Conservation (phyloP, 2,329 filamentous ascomycete genomes). For the Delphinella strobiligena region DNA sequence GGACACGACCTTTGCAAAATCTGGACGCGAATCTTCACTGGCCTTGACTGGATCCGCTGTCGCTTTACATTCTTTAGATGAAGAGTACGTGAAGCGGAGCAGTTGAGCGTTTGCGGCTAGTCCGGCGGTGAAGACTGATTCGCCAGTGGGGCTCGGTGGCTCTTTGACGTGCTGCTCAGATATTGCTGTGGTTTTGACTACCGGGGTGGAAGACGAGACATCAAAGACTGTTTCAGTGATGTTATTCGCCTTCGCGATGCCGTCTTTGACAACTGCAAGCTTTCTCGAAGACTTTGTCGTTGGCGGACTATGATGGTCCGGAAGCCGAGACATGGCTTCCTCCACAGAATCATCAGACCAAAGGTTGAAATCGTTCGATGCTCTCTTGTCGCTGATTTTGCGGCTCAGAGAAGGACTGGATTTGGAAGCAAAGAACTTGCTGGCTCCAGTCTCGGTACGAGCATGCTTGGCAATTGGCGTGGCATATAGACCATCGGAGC, state of each 20-base stretch:
- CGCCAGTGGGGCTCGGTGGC: no score
- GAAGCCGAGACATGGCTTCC: constrained; percentile 27
- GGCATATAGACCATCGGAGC: constrained; percentile 26
- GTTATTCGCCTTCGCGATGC: no score
- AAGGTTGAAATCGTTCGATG: constrained; percentile 28
- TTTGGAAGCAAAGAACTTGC: constrained; percentile 31
- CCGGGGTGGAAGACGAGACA: no score
- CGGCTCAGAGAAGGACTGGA: constrained; percentile 28
- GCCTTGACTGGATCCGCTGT: no score
- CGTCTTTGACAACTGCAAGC: constrained; percentile 8
- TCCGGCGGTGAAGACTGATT: constrained; percentile 9
- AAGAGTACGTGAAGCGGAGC: constrained; percentile 12
- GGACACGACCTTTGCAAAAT: no score
- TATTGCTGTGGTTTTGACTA: no score
- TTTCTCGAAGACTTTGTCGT: constrained; percentile 9
- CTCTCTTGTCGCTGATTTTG: constrained; percentile 15
- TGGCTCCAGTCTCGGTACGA: constrained; percentile 23
- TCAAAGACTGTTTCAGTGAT: no score
- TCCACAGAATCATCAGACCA: constrained; percentile 37
- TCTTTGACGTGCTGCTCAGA: no score
- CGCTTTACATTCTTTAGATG: no score
- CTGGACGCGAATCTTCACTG: no score
- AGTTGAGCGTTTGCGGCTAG: constrained; percentile 18
- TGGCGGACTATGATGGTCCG: constrained; percentile 15
- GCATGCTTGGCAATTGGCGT: constrained; percentile 9